Evolutionary conservation across 179 eudicot species (phyloP), one percentile per base, ranked within the genome.

Genomic region (Spergularia azorica): DNA sequence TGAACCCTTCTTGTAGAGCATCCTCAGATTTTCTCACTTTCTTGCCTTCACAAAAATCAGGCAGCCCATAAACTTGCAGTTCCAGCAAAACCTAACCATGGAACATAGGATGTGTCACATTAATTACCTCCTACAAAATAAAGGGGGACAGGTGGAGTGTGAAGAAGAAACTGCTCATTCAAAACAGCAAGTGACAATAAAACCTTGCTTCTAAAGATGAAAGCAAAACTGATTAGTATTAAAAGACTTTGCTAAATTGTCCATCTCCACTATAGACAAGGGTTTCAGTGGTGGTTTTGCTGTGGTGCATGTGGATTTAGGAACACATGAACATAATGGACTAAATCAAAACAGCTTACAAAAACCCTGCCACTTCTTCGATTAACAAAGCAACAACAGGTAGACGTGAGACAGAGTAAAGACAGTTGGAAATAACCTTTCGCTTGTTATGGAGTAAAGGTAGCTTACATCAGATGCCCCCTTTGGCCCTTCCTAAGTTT

Each of bases 1-100:
- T 62, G 16, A 79, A 82, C 55, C 55, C 67, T 63, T 81, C 84
- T 62, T 84, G 86, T 56, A 60, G 65, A 50, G 11, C 56, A 79
- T 69, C 73, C 74, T 81, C 74, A 62, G 79, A 69, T 67, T 65
- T 77, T 50, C 60, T 77, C 55, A 51, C 75, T 57, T 77, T 79
- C 63, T 76, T 63, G 6, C 76, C 69, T 72, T 73, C 79, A 74
- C 74, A 80, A 41, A 68, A 63, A 72, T 55, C 50, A n/a, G 80
- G 80, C 48, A 82, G 83, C 32, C 92, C 86, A 70, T 84, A 94
- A 41, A 94, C 80, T 85, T 89, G 89, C 83, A 90, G 78, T 75
- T 90, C 94, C 84, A 92, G 81, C 57, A 58, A 73, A 71, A 88
- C 81, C 98, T 94, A 77, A 48, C 72, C 52, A 41, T 12, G 58